Base-by-base conservation (phyloP, 176 grass and related monocot genomes). In the Zoysia pacifica region DNA sequence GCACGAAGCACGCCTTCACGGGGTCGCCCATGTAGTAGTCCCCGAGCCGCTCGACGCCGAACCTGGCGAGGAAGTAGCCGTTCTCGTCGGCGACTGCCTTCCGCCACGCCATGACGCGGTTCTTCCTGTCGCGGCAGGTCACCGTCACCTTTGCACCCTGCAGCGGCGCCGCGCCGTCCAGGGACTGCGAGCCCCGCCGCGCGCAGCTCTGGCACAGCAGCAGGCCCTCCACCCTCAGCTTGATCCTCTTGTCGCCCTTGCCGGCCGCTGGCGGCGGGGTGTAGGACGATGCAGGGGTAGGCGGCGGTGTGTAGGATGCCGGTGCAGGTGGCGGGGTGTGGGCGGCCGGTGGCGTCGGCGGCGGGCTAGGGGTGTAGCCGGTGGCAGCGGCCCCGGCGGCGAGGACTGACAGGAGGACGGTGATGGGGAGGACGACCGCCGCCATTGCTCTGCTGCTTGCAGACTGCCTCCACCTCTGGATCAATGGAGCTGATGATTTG, bases 91-190 rank as follows among this genome's bases (percentile, higher is more conserved):
- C 67, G 14, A 2, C 2, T 48, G 28, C 41, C 7, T 9, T 2
- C 7, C 76, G 54, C 51, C 73, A 91, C 48, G 64, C 73, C 77
- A 67, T 52, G 5, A 84, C 83, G 38, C 90, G 81, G 78, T 87
- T 85, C 90, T 94, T 92, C 75, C 4, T n/a, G 68, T 93, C 84
- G 42, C 86, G 87, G 86, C 96, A 98, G 43, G 88, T 93, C 7
- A 98, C 65, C 16, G 51, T 62, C 69, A 98, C 84, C 79, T 75
- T 84, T 0, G 92, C 88, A 14, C 48, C 9, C 5, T 73, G 82
- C 71, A 98, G 82, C n/a, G 81, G 78, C 82, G 7, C 66, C 12
- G 90, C 79, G 47, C 71, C 86, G 28, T 49, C 13, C 3, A 98
- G 86, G 15, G 64, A 60, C 84, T 69, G 83, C 12, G 94, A 67